These are phyloP conservation scores for Ramaria rubella DNA, from an alignment of 768 basidiomycete genomes.

Conservation along the genomic window DNA sequence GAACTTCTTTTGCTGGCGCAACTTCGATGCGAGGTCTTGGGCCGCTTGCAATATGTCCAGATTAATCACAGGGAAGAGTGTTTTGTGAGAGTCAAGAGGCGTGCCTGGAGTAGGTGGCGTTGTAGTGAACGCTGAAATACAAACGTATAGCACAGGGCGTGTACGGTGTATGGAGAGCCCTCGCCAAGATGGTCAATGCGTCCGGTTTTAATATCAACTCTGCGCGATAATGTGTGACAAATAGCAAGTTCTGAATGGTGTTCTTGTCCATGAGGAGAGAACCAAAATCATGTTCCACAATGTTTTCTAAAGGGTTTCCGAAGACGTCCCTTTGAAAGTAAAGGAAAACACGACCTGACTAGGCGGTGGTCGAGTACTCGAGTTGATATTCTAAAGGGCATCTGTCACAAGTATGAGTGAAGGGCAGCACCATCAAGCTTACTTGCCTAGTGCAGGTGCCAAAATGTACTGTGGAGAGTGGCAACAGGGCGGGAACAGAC, in stretches of 20 bases:
- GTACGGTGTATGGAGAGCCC: slow-evolving; percentile 21
- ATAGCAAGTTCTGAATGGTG: slow-evolving; percentile 49
- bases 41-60: slow-evolving; percentile 55
- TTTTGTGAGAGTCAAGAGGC: slow-evolving; percentile 85
- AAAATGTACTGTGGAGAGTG: too few relatives aligned
- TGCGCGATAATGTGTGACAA: slow-evolving; percentile 72
- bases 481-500: too few relatives aligned
- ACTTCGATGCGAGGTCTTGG: slow-evolving; percentile 58
- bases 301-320: slow-evolving; percentile 22
- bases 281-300: slow-evolving; percentile 37
- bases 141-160: slow-evolving; percentile 60
- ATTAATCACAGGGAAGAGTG: slow-evolving; percentile 61
- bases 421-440: background rate
- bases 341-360: slow-evolving; percentile 34
- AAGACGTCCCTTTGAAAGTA: slow-evolving; percentile 32
- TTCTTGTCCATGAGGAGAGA: slow-evolving; percentile 31
- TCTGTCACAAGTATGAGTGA: slow-evolving; percentile 14
- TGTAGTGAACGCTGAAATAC: slow-evolving; percentile 97
- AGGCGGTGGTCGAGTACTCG: slow-evolving; percentile 15
- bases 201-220: slow-evolving; percentile 93
- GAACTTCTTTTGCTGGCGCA: slow-evolving; percentile 74
- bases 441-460: slow-evolving; percentile 68
- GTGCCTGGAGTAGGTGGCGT: slow-evolving; percentile 74
- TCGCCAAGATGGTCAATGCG: slow-evolving; percentile 78
- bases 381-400: slow-evolving; percentile 34